phyloP scores from a whole-genome alignment of 768 basidiomycete species.

The Pleurotus tuoliensis region DNA sequence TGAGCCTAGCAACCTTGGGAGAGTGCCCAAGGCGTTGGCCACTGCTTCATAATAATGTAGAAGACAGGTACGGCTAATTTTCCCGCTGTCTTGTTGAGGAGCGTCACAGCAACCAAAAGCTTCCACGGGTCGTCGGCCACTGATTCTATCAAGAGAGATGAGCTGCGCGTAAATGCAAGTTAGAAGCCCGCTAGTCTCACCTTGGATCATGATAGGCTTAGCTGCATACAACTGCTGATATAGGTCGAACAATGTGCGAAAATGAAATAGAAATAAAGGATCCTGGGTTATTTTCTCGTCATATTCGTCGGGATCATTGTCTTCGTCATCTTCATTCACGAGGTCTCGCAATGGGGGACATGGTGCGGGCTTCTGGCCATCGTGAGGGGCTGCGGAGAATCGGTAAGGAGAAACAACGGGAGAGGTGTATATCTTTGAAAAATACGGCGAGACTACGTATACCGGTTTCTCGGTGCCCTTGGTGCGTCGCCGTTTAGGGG shows the following conservation, averaged over 20 bases:
- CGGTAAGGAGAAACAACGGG: background rate
- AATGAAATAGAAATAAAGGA: constrained; percentile 24
- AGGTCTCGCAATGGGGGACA: background rate
- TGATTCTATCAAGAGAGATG: constrained; percentile 33
- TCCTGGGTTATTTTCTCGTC: constrained; percentile 9
- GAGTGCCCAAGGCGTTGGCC: constrained; percentile 55
- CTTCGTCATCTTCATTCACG: background rate
- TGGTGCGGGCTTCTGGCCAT: background rate
- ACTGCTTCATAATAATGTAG: constrained; percentile 48
- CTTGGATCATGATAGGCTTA: constrained; percentile 39
- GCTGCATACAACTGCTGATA: constrained; percentile 20
- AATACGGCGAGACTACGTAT: constrained; percentile 9
- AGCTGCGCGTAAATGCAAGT: no score
- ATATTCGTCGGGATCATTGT: background rate
- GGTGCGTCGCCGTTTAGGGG: background rate
- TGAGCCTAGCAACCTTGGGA: constrained; percentile 39
- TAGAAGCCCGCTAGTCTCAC: constrained; percentile 13
- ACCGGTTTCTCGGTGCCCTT: background rate
- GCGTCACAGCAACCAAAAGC: constrained; percentile 58
- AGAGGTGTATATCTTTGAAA: background rate
- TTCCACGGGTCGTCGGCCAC: constrained; percentile 64
- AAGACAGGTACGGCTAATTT: constrained; percentile 64
- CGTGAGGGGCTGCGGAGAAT: no score
- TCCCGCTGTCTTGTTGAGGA: constrained; percentile 70
- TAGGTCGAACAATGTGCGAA: constrained; percentile 18